A percentile compares a stretch with the other conserved stretches of the same genome.
Evolutionary conservation across 805 yeast genomes (phyloP).

Genomic region (Yamadazyma olivae): DNA sequence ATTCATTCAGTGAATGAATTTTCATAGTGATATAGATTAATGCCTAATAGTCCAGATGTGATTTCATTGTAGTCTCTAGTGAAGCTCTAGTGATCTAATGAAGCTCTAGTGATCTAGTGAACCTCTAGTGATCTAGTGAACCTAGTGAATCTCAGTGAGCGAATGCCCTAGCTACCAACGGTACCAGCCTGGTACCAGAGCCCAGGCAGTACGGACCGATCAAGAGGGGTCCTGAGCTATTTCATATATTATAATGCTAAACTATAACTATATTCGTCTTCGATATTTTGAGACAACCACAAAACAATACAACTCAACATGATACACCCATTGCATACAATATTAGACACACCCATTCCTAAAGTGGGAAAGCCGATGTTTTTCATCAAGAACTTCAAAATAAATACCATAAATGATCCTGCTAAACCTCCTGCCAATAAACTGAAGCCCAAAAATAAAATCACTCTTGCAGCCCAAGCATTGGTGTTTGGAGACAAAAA

Average conservation of each 20-base stretch:
- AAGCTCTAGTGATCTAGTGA: no score
- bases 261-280: slow-evolving; percentile 93
- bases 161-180: neutral
- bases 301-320: slow-evolving; percentile 86
- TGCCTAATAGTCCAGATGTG: no score
- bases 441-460: slow-evolving; percentile 89
- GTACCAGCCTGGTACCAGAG: no score
- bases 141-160: no score
- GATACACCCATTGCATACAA: slow-evolving; percentile 70
- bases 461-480: slow-evolving; percentile 92
- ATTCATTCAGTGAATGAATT: slow-evolving; percentile 2
- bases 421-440: slow-evolving; percentile 91
- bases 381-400: slow-evolving; percentile 78
- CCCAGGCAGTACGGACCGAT: no score
- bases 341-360: slow-evolving; percentile 92
- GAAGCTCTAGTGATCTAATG: no score
- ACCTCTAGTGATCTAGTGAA: no score
- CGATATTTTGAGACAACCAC: slow-evolving; percentile 94
- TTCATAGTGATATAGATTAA: no score
- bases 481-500: slow-evolving; percentile 49
- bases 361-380: slow-evolving; percentile 82
- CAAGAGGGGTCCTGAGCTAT: no score
- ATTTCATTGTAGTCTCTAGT: no score
- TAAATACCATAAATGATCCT: slow-evolving; percentile 85
- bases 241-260: slow-evolving; percentile 56